A percentile compares a stretch with the other conserved stretches of the same genome.
Conservation (phyloP, 768 basidiomycete species). For the Leucosporidium scottii region DNA sequence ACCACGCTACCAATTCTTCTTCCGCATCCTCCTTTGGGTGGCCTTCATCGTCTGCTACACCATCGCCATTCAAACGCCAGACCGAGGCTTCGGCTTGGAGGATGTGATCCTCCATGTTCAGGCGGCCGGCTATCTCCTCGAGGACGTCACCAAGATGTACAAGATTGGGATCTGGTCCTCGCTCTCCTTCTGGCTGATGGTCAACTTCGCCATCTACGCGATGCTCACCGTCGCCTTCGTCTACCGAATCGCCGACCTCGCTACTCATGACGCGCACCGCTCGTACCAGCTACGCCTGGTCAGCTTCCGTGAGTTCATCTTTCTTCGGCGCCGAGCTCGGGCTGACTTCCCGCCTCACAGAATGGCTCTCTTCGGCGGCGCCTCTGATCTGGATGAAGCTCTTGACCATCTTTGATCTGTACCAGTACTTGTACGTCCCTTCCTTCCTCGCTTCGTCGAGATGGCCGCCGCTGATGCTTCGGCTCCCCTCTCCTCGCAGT, state of each 20-base stretch:
- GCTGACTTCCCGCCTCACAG: background rate
- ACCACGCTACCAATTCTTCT: slow-evolving; percentile 37
- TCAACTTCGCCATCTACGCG: slow-evolving; percentile 34
- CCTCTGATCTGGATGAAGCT: slow-evolving; percentile 39
- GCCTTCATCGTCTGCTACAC: slow-evolving; percentile 36
- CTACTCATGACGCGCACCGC: slow-evolving; percentile 6
- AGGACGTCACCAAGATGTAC: slow-evolving; percentile 33
- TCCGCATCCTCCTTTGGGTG: slow-evolving; percentile 37
- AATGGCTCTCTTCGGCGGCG: slow-evolving; percentile 32
- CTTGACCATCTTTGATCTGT: slow-evolving; percentile 34
- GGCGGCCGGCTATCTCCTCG: slow-evolving; percentile 33
- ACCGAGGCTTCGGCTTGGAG: slow-evolving; percentile 34
- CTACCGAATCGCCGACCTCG: slow-evolving; percentile 34
- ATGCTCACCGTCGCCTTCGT: slow-evolving; percentile 28
- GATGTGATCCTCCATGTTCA: slow-evolving; percentile 35
- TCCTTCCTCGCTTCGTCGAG: background rate
- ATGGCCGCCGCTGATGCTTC: too few species aligned
- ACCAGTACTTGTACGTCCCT: slow-evolving; percentile 8
- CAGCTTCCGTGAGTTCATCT: slow-evolving; percentile 26
- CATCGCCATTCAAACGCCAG: slow-evolving; percentile 36
- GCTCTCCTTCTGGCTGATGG: slow-evolving; percentile 32
- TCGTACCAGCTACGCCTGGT: slow-evolving; percentile 16
- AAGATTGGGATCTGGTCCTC: slow-evolving; percentile 23
- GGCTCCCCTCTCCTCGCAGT: background rate
- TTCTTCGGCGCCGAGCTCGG: background rate